Conservation (phyloP, 176 grass and related monocot species). For the Oryza officinalis region DNA sequence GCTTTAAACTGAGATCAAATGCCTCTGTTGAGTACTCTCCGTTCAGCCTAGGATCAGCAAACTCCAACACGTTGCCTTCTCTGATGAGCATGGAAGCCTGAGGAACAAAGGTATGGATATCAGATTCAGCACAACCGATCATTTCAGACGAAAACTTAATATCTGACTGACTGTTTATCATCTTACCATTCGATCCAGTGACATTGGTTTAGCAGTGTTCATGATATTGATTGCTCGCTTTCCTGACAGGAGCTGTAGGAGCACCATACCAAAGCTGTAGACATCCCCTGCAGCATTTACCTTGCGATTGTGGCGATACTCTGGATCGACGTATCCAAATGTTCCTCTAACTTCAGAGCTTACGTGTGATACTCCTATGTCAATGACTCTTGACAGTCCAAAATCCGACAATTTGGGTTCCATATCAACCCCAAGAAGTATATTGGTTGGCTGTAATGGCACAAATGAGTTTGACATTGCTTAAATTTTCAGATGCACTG, state of each 20-base stretch:
- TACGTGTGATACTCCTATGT: slow-evolving; percentile 51
- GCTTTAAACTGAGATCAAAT: slow-evolving; percentile 60
- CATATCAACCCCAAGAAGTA: slow-evolving; percentile 66
- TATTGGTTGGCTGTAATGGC: slow-evolving; percentile 62
- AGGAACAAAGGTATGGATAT: slow-evolving; percentile 14
- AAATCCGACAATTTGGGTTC: slow-evolving; percentile 71
- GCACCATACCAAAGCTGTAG: slow-evolving; percentile 74
- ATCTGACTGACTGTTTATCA: not conserved
- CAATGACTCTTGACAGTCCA: slow-evolving; percentile 59
- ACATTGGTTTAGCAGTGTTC: slow-evolving; percentile 63
- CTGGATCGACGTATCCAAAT: slow-evolving; percentile 74
- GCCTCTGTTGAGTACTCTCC: slow-evolving; percentile 53
- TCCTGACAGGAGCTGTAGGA: slow-evolving; percentile 70
- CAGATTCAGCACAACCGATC: not conserved
- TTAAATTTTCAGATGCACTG: slow-evolving; percentile 17
- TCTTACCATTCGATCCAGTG: slow-evolving; percentile 54
- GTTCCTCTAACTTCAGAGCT: slow-evolving; percentile 80
- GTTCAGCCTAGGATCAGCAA: slow-evolving; percentile 58
- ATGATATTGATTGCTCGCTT: slow-evolving; percentile 57
- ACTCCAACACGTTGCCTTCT: slow-evolving; percentile 51
- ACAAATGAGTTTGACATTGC: not conserved
- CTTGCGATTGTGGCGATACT: slow-evolving; percentile 70
- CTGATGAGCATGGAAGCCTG: slow-evolving; percentile 53
- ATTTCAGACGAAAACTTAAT: not conserved
- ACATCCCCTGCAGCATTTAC: slow-evolving; percentile 74